Base-by-base conservation (phyloP, 2,329 filamentous ascomycete genomes). In the Fusarium proliferatum region DNA sequence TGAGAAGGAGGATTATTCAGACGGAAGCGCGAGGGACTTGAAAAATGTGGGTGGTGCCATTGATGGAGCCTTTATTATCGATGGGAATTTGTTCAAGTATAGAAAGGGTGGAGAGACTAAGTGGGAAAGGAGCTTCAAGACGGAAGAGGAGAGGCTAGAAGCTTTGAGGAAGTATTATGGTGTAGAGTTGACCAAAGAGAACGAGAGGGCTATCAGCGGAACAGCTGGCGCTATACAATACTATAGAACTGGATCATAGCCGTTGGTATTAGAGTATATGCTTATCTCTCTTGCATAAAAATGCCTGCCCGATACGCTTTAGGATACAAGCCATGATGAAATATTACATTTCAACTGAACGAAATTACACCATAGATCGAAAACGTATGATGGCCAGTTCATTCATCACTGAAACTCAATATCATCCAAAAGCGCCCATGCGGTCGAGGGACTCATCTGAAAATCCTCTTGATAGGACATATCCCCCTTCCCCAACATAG, bases 401-500 rank as follows among this genome's bases (percentile, higher is more conserved):
- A 41, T 16, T 21, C 19, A 1, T 38, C 45, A 60, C 21, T 61
- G 61, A 59, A 72, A 69, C 9, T 66, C 72, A 17, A 74, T 65
- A 6, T 66, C 58, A 36, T 75, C 71, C 46, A 75, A 28, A 3
- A 70, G 57, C 9, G 61, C 62, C 67, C 71, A 73, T 4, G 58
- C 67, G 0, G 33, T 57, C 2, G 67, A 64, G n/a, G 71, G 66
- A 19, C 67, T 74, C 49, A 74, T 33, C 7, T 65, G 51, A 36
- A 36, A 28, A 16, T 43, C 12, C 23, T 9, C 17, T 7, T 49
- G 55, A 41, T 28, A 58, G 10, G 49, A 6, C 0, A 19, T 9
- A 5, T n/a, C 26, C 5, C n/a, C 36, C 3, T 42, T 52, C 15
- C 33, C 26, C 39, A 64, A 16, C 4, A 26, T 34, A 12, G 39